Evolutionary conservation across 257 asterid genomes (phyloP), one percentile per base, ranked within the genome.

Genomic region (Henckelia pumila): DNA sequence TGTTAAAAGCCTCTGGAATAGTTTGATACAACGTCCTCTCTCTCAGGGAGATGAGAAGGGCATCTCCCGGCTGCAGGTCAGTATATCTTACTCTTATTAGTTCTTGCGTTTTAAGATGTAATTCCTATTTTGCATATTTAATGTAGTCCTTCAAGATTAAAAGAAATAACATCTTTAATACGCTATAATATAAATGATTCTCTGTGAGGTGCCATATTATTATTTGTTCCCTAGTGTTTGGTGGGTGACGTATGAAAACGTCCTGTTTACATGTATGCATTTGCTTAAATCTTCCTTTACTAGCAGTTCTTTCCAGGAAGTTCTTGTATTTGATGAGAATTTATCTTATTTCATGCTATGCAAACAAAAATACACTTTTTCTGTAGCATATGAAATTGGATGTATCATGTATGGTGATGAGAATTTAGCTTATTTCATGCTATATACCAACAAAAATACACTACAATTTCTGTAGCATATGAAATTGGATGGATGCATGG

Each of bases 1-100:
- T 10, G 68, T 78, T 63, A 88, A 80, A 74, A 59, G 64, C 81
- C 87, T 82, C 33, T 91, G 98, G 98, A 78, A 70, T 73, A 77
- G 79, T 69, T 76, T 88, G 85, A 85, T 91, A 52, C 86, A 87
- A 30, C 86, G 91, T 4, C 97, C 97, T 26, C 89, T 91, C 71
- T 65, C 79, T 76, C 84, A 67, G 67, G 95, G 98, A 75, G 85
- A 86, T 47, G 79, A 81, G 80, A 89, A 78, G 72, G 96, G 98
- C 25, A 70, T 88, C 64, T 76, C 86, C 10, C 73, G 96, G 69
- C 80, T 91, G 67, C 97, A 91, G 91, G 97, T 86, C 64, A 71
- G 70, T 25, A 23, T 59, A 66, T 56, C 44, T 52, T 28, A 71
- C 58, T 14, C 24, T 40, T 56, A n/a, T 37, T 55, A 20, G 60